Evolutionary conservation across 2,329 filamentous ascomycete genomes (phyloP).

Genomic region (Colletotrichum nymphaeae): DNA sequence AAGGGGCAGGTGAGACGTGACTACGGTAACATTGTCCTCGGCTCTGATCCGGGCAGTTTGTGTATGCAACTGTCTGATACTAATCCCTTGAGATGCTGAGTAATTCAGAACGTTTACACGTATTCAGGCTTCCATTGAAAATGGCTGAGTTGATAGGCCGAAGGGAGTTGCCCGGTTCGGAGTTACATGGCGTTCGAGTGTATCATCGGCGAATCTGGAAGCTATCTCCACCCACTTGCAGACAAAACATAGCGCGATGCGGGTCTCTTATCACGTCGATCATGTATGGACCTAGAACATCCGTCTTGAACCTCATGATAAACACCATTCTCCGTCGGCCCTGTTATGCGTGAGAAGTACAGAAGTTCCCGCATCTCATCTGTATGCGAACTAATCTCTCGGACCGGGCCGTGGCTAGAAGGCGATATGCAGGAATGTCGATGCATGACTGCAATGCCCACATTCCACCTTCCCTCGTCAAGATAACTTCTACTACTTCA

Average conservation of each 20-base stretch:
- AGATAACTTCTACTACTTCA: not conserved
- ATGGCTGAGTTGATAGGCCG: not conserved
- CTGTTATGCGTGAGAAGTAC: not conserved
- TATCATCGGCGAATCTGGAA: not conserved
- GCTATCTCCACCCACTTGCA: not conserved
- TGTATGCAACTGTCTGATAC: not conserved
- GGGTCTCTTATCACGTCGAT: not conserved
- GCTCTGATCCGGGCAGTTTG: not conserved
- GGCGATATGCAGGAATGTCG: not conserved
- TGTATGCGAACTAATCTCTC: not conserved
- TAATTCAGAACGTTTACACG: not conserved
- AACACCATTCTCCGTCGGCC: not conserved
- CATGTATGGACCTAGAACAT: not conserved
- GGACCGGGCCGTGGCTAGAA: not conserved
- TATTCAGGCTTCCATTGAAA: not conserved
- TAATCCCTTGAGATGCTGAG: not conserved
- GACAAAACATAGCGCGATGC: not conserved
- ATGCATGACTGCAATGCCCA: not conserved
- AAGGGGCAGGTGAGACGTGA: not conserved
- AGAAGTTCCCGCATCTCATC: not conserved
- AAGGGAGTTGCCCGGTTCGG: not conserved
- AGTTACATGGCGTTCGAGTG: not conserved
- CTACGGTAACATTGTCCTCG: not conserved
- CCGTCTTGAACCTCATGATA: not conserved
- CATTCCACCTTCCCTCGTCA: not conserved